Evolutionary conservation across 108 stramenopile genomes (phyloP).

Genomic region (Phaeodactylum tricornutum): DNA sequence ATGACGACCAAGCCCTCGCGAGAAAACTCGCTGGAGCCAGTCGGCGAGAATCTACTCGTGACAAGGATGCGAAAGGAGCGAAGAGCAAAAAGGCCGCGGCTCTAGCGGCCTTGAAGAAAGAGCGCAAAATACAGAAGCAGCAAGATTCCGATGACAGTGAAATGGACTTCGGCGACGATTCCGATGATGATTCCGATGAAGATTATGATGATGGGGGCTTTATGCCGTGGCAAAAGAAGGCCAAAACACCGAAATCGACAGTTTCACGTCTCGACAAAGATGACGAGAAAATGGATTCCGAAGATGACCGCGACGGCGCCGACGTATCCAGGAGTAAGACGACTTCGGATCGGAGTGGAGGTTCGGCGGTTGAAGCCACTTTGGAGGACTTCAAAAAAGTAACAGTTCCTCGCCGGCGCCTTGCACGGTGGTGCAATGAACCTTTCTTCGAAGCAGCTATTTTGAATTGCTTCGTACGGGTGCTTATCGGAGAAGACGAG

Average conservation of each 20-base stretch:
- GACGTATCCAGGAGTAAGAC: constrained; percentile 5
- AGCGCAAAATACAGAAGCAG: constrained; percentile 12
- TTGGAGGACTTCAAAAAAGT: constrained; percentile 65
- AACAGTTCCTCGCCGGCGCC: constrained; percentile 62
- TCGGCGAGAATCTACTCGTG: constrained; percentile 52
- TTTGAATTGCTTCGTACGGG: constrained; percentile 55
- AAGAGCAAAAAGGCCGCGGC: constrained; percentile 72
- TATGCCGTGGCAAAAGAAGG: constrained; percentile 71
- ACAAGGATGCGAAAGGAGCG: constrained; percentile 60
- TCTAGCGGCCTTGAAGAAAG: constrained; percentile 37
- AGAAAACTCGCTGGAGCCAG: constrained; percentile 26
- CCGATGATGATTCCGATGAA: constrained; percentile 67
- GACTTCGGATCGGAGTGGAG: not conserved
- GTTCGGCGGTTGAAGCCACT: constrained; percentile 40
- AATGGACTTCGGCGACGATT: constrained; percentile 66
- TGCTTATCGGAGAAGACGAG: constrained; percentile 71
- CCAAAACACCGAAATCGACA: constrained; percentile 17
- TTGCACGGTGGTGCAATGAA: constrained; percentile 83
- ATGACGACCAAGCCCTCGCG: constrained; percentile 52
- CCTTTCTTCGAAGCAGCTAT: constrained; percentile 79
- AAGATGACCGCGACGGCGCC: constrained; percentile 16
- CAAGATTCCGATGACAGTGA: constrained; percentile 49
- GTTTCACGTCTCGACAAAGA: constrained; percentile 20
- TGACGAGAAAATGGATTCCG: constrained; percentile 35
- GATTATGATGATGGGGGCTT: constrained; percentile 44